These are phyloP conservation scores for Kewa caespitosa DNA, from an alignment of 179 eudicot species.

Conservation along the genomic window DNA sequence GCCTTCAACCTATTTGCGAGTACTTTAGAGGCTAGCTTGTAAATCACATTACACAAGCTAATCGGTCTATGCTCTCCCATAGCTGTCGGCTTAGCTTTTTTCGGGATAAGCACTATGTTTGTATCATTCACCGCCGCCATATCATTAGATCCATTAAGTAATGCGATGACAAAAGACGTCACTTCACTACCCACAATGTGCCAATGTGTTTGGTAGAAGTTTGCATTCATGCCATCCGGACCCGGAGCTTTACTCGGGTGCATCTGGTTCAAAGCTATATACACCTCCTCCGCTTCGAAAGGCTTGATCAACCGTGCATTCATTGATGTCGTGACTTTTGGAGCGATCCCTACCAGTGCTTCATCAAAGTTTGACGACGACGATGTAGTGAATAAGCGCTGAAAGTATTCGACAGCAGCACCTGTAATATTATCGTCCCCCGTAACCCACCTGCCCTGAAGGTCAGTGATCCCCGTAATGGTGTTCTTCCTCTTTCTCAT, in stretches of 20 bases:
- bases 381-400: neutral
- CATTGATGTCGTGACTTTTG: neutral
- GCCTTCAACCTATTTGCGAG: neutral
- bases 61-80: neutral
- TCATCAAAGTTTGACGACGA: neutral
- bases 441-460: neutral
- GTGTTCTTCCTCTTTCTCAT: neutral
- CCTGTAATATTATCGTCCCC: neutral
- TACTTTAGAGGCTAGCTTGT: neutral
- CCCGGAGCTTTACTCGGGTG: neutral
- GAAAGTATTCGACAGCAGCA: neutral
- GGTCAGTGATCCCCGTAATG: neutral
- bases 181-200: neutral
- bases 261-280: neutral
- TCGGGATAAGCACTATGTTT: neutral
- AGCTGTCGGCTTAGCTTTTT: neutral
- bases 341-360: neutral
- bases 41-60: conserved; percentile 9
- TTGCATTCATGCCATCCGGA: neutral
- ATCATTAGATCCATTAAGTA: neutral
- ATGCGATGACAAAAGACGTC: neutral
- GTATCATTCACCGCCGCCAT: neutral
- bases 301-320: neutral
- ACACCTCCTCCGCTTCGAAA: neutral
- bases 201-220: conserved; percentile 2